Evolutionary conservation across 139 green algal species (phyloP).

Genomic region (Monoraphidium neglectum): DNA sequence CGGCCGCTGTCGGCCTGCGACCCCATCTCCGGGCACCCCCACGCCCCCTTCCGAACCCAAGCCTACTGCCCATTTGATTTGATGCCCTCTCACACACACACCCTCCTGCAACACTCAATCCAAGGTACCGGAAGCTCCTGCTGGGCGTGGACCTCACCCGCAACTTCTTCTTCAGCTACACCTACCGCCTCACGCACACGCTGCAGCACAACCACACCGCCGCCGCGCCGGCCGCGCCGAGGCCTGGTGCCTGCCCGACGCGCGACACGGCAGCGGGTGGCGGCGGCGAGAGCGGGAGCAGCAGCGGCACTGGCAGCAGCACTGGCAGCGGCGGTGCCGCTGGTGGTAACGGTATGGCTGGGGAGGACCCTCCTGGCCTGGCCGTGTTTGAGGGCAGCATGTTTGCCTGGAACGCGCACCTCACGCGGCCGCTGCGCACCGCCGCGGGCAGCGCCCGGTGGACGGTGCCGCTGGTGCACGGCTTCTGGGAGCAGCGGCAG

Average conservation of each 20-base stretch:
- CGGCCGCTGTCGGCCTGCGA: too few species aligned
- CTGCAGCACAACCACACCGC: constrained; percentile 69
- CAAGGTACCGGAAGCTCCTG: constrained; percentile 80
- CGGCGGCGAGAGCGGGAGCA: constrained; percentile 9
- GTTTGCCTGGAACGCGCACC: constrained; percentile 94
- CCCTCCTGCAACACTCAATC: background rate
- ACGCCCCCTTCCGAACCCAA: too few species aligned
- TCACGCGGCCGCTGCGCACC: constrained; percentile 70
- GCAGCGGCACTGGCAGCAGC: constrained; percentile 3
- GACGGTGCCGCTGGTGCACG: constrained; percentile 89
- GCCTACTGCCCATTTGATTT: too few species aligned
- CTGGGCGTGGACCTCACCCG: constrained; percentile 86
- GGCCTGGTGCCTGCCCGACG: background rate
- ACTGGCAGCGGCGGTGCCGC: background rate
- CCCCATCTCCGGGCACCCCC: too few species aligned
- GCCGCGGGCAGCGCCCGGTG: constrained; percentile 64
- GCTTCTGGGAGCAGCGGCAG: constrained; percentile 87
- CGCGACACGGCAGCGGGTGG: background rate
- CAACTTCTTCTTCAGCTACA: constrained; percentile 95
- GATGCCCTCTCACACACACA: too few species aligned
- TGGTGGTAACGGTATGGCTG: constrained; percentile 24
- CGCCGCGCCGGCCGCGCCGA: constrained; percentile 12
- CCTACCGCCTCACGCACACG: constrained; percentile 75
- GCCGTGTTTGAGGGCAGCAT: constrained; percentile 67
- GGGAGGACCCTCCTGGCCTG: constrained; percentile 4